Evolutionary conservation across 2,329 filamentous ascomycete species (phyloP).

Genomic region (Arthrobotrys megalospora): DNA sequence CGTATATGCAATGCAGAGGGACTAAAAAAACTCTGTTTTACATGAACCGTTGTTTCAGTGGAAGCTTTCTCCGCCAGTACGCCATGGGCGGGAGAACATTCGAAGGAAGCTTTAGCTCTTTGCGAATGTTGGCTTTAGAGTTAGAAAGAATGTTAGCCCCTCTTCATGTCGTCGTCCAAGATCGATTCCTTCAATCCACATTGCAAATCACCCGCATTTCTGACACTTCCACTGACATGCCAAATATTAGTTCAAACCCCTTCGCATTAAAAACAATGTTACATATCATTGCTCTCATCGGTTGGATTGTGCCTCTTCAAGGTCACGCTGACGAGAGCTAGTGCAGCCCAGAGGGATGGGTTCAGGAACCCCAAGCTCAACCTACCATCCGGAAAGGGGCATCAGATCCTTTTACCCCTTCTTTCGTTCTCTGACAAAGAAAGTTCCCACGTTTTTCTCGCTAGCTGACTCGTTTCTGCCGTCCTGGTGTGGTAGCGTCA

Average conservation of each 20-base stretch:
- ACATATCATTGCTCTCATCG: constrained; percentile 12
- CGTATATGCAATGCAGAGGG: constrained; percentile 39
- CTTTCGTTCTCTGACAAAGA: constrained; percentile 22
- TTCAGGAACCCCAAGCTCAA: constrained; percentile 41
- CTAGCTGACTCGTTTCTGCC: constrained; percentile 46
- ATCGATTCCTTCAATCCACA: constrained; percentile 10
- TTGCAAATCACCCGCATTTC: constrained; percentile 22
- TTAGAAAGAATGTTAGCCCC: constrained; percentile 26
- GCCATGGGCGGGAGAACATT: constrained; percentile 38
- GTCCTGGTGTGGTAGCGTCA: constrained; percentile 35
- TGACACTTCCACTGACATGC: constrained; percentile 17
- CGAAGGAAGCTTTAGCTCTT: constrained; percentile 26
- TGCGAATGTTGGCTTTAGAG: constrained; percentile 1
- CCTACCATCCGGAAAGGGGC: constrained; percentile 50
- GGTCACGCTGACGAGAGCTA: constrained; percentile 40
- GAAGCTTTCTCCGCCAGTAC: constrained; percentile 32
- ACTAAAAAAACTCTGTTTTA: constrained; percentile 31
- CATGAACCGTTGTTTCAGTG: constrained; percentile 9
- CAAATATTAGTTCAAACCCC: constrained; percentile 8
- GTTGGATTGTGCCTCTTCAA: constrained; percentile 30
- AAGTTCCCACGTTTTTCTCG: constrained; percentile 58
- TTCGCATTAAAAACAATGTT: constrained; percentile 18
- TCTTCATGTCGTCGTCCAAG: constrained; percentile 20
- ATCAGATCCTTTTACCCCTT: constrained; percentile 38
- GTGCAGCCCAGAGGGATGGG: constrained; percentile 29